These are phyloP conservation scores for Scytalidium lignicola DNA, from an alignment of 2,329 filamentous ascomycete genomes.

Conservation along the genomic window DNA sequence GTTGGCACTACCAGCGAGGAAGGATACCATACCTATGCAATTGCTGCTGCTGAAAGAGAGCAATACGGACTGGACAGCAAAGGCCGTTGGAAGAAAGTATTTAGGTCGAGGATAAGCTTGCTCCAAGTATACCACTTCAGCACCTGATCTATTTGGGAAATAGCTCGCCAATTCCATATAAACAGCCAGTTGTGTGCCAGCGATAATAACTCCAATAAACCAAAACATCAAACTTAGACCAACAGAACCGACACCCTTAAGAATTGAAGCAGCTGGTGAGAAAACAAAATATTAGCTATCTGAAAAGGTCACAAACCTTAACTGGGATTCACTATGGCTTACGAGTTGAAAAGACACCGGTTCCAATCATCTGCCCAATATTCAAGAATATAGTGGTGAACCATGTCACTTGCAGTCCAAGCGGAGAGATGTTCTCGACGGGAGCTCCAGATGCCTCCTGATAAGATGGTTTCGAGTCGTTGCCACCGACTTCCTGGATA, in stretches of 20 bases:
- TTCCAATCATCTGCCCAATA: constrained; percentile 56
- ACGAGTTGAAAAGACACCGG: constrained; percentile 60
- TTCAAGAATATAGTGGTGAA: constrained; percentile 53
- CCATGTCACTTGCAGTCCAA: constrained; percentile 52
- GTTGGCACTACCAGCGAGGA: too few relatives aligned
- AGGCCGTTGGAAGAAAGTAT: constrained; percentile 59
- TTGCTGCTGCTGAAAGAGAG: constrained; percentile 64
- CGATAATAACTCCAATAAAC: constrained; percentile 56
- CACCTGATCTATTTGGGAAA: constrained; percentile 61
- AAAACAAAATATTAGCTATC: constrained; percentile 9
- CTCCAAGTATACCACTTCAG: constrained; percentile 64
- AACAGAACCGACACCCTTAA: constrained; percentile 54
- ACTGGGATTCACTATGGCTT: constrained; percentile 22
- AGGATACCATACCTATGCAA: constrained; percentile 38
- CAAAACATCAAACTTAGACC: constrained; percentile 60
- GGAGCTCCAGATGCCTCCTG: constrained; percentile 57
- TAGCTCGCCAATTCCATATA: constrained; percentile 62
- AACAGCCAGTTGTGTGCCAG: constrained; percentile 47
- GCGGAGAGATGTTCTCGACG: constrained; percentile 48
- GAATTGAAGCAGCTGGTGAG: constrained; percentile 46
- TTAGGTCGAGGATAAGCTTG: constrained; percentile 60
- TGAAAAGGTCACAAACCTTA: too few relatives aligned
- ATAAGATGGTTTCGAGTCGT: constrained; percentile 40
- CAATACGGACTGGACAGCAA: constrained; percentile 58
- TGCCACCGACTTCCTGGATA: constrained; percentile 33